Evolutionary conservation across 306 rosid genomes (phyloP), one percentile per base, ranked within the genome.

Genomic region (Corylus avellana): DNA sequence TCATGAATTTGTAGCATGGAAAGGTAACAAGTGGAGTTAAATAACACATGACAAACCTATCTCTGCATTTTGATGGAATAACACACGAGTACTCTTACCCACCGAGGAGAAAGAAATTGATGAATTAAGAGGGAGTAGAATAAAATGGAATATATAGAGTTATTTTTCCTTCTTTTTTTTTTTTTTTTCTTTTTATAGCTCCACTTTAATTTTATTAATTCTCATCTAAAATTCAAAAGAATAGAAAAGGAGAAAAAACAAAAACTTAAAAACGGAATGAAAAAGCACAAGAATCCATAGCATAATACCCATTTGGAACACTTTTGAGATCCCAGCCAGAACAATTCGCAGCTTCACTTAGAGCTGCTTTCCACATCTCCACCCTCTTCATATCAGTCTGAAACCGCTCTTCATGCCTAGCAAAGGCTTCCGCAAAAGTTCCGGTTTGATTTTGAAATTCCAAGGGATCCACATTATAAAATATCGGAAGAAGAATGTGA

Each of bases 251-350:
- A 29, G 32, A 2, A 29, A 20, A 0, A n/a, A 56, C 7, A 18
- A 5, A 3, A n/a, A 56, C 2, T 6, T 16, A 16, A 20, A 57
- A 20, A 57, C n/a, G 1, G 4, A 8, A 5, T 58, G 32, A 58
- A n/a, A 9, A 22, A n/a, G 14, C 4, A 58, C 25, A 58, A 22
- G 63, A 9, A 5, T n/a, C 0, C 1, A 14, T 6, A 14, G 54
- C 11, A 77, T 5, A 67, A n/a, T 77, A 77, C 74, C 80, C 80
- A 12, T 77, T n/a, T 4, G 73, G 53, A n/a, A n/a, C 11, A 5
- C 53, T 64, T n/a, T 46, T 25, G 22, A 77, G 58, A 51, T 67
- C 64, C 76, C 75, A 69, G 1, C 70, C 81, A 56, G 70, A 56
- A 35, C 39, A 44, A 37, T 25, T 78, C 0, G 70, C 81, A 39